Evolutionary conservation across 2,329 filamentous ascomycete genomes (phyloP).

Genomic region (Huntiella bhutanensis): DNA sequence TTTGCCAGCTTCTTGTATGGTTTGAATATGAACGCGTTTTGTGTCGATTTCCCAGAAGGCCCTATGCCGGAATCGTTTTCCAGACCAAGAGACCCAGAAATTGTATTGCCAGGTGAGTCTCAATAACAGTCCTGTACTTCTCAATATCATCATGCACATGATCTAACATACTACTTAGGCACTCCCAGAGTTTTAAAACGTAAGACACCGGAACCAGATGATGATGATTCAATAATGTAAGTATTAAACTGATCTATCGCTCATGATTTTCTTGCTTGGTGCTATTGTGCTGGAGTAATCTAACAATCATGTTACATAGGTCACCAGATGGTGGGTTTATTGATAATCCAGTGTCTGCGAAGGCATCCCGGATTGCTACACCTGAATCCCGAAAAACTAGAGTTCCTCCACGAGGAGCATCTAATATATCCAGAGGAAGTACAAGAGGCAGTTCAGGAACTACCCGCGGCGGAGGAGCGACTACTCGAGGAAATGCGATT

Average conservation of each 20-base stretch:
- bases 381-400: slow-evolving; percentile 19
- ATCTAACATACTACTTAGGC: slow-evolving; percentile 10
- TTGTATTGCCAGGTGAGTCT: slow-evolving; percentile 4
- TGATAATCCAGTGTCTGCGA: slow-evolving; percentile 52
- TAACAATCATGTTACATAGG: slow-evolving; percentile 24
- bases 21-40: slow-evolving; percentile 97
- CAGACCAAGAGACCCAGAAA: slow-evolving; percentile 38
- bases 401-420: slow-evolving; percentile 21
- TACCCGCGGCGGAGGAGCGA: slow-evolving; percentile 1
- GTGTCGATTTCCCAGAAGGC: slow-evolving; percentile 91
- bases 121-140: not conserved
- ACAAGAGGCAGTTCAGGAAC: slow-evolving; percentile 13
- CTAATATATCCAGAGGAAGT: slow-evolving; percentile 12
- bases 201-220: slow-evolving; percentile 24
- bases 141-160: not conserved
- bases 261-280: not conserved
- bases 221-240: slow-evolving; percentile 72
- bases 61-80: slow-evolving; percentile 71
- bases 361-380: slow-evolving; percentile 27
- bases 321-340: slow-evolving; percentile 86
- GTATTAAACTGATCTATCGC: slow-evolving; percentile 15
- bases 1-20: slow-evolving; percentile 93
- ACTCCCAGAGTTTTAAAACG: slow-evolving; percentile 9
- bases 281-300: not conserved
- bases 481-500: slow-evolving; percentile 10